Evolutionary conservation across 129 eudicot species (phyloP), one percentile per base, ranked within the genome.

Genomic region (Smallanthus sonchifolius): DNA sequence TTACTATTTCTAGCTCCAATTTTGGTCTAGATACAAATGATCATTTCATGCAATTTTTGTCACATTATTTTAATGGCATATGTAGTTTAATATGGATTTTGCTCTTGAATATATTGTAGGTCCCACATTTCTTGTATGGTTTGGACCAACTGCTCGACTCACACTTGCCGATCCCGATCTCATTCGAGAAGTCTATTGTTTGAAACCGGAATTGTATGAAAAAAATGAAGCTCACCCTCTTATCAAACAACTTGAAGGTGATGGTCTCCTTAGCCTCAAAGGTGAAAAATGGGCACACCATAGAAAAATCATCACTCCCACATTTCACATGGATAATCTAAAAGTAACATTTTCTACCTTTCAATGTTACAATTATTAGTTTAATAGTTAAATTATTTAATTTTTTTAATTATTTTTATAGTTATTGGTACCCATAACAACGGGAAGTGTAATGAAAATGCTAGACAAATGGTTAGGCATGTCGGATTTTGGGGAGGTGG

Each of bases 201-300:
- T 86, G n/a, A 93, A 90, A 73, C 84, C 96, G 9, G 92, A 93
- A 57, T 82, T 84, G 52, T 93, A 84, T 32, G 97, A 93, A 69
- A 90, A 93, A 78, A 87, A 78, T 68, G 98, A 93, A 45, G 87
- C 97, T 15, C 95, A 89, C 51, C 92, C 90, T 30, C 84, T 87
- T 0, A 83, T 90, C 38, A 90, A 83, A 68, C 94, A 87, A 48
- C 92, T 93, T 52, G 98, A 93, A 83, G 98, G 98, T 30, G 89
- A 90, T 78, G 98, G 98, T 14, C 82, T 93, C 37, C 80, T 93
- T 19, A 93, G 86, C 60, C 98, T 93, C 79, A 90, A 90, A 67
- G 97, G 97, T 14, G 89, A 88, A 66, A 90, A 90, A 88, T 90
- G 98, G 98, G 97, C 97, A 81, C 90, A 83, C 76, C 98, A 90